Evolutionary conservation across 306 rosid genomes (phyloP).

Genomic region (Cyamopsis tetragonoloba): DNA sequence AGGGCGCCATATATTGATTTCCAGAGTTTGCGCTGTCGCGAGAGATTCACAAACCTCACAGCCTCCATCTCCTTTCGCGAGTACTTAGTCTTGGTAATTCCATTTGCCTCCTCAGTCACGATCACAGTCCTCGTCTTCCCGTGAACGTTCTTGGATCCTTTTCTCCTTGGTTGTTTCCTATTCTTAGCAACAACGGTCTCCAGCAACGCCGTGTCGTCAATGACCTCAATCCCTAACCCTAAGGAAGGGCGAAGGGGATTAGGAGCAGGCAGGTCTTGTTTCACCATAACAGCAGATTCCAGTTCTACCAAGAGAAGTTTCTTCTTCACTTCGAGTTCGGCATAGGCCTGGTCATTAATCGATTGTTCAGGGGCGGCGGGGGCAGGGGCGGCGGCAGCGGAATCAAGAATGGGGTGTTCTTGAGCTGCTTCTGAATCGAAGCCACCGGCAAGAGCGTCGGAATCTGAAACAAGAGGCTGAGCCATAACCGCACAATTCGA

Average conservation of each 20-base stretch:
- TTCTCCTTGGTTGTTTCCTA: slow-evolving; percentile 24
- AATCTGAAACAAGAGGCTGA: no score
- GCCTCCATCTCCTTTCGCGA: slow-evolving; percentile 63
- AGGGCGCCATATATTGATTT: slow-evolving; percentile 44
- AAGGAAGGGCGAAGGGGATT: slow-evolving; percentile 2
- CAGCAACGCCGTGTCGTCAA: slow-evolving; percentile 84
- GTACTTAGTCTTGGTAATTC: slow-evolving; percentile 29
- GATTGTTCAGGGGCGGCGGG: no score
- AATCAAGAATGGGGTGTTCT: slow-evolving; percentile 11
- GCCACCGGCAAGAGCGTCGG: no score
- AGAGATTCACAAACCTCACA: slow-evolving; percentile 49
- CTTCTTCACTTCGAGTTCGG: slow-evolving; percentile 41
- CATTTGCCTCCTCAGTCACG: neutral
- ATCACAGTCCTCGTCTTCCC: neutral
- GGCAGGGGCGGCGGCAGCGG: no score
- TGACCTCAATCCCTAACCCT: slow-evolving; percentile 47
- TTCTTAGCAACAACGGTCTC: slow-evolving; percentile 32
- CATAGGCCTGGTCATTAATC: no score
- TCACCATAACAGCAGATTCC: no score
- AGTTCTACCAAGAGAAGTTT: slow-evolving; percentile 50
- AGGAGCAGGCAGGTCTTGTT: no score
- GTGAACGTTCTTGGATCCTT: slow-evolving; percentile 15
- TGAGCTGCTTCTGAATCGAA: no score
- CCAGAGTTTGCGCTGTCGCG: slow-evolving; percentile 59
- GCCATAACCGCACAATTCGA: no score